Conservation (phyloP, 495 filamentous ascomycete species). For the Daldinia caldariorum region DNA sequence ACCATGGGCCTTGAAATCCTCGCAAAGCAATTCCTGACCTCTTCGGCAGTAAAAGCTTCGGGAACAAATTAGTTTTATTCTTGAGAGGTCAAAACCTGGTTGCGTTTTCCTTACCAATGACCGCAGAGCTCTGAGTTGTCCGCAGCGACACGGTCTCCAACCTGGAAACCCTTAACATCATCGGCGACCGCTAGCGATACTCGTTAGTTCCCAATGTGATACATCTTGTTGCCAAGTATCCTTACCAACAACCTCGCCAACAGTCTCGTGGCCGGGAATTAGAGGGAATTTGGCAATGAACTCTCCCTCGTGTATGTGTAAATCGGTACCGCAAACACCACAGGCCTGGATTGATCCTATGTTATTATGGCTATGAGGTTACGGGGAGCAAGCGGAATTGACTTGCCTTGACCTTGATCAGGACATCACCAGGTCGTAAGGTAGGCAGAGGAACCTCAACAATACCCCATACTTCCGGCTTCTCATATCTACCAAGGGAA, state of each 20-base stretch:
- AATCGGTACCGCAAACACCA: constrained; percentile 72
- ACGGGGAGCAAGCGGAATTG: not conserved
- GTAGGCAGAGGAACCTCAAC: constrained; percentile 69
- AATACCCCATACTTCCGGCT: constrained; percentile 67
- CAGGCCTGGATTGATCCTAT: constrained; percentile 55
- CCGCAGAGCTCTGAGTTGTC: constrained; percentile 73
- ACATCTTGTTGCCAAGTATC: not conserved
- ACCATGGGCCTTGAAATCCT: constrained; percentile 74
- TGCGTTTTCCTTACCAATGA: constrained; percentile 56
- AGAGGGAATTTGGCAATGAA: constrained; percentile 54
- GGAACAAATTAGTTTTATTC: constrained; percentile 12
- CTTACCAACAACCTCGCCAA: constrained; percentile 61
- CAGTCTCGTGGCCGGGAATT: constrained; percentile 64
- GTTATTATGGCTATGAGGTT: constrained; percentile 24
- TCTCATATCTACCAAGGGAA: constrained; percentile 62
- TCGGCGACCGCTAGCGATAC: constrained; percentile 33
- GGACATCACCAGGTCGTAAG: constrained; percentile 67
- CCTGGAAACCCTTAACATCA: constrained; percentile 68
- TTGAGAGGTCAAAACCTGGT: not conserved
- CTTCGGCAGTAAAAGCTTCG: constrained; percentile 73
- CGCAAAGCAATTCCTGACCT: constrained; percentile 73
- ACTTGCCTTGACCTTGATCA: constrained; percentile 66
- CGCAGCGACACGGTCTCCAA: constrained; percentile 72
- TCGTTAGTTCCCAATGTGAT: constrained; percentile 10
- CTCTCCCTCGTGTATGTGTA: constrained; percentile 69